A percentile compares a stretch with the other conserved stretches of the same genome.
These are phyloP conservation scores for Boletus vermiculosoides DNA, from an alignment of 768 basidiomycete species.

Conservation along the genomic window DNA sequence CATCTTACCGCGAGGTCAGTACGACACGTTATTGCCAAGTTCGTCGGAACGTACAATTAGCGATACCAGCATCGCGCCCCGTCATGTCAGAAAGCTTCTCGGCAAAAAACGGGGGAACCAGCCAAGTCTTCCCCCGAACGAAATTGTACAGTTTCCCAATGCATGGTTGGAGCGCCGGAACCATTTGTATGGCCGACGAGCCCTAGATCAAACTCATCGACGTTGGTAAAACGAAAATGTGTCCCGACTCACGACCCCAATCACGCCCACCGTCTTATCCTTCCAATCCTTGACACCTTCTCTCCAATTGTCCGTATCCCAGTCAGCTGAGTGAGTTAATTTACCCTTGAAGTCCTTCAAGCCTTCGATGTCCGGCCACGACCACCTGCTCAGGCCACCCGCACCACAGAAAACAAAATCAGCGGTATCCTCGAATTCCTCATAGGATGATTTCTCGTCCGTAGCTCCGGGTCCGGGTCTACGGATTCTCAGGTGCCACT, in stretches of 20 bases:
- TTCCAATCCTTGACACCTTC: constrained; percentile 49
- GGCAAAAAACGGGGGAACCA: constrained; percentile 45
- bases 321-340: constrained; percentile 62
- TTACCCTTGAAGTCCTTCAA: constrained; percentile 55
- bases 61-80: constrained; percentile 33
- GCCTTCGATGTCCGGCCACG: constrained; percentile 66
- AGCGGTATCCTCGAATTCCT: constrained; percentile 50
- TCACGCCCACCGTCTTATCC: constrained; percentile 53
- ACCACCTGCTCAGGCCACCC: constrained; percentile 55
- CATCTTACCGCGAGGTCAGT: constrained; percentile 1
- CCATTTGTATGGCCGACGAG: constrained; percentile 61
- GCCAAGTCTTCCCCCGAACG: constrained; percentile 61
- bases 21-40: background rate
- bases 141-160: constrained; percentile 52
- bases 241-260: constrained; percentile 49
- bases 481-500: constrained; percentile 55
- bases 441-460: constrained; percentile 27
- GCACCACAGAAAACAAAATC: constrained; percentile 59
- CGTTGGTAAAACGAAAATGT: background rate
- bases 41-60: constrained; percentile 39
- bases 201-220: constrained; percentile 38
- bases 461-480: constrained; percentile 23
- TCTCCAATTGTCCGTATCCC: constrained; percentile 49
- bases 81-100: constrained; percentile 41
- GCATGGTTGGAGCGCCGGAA: constrained; percentile 53